Evolutionary conservation across 176 grass and related monocot species (phyloP), one percentile per base, ranked within the genome.

Genomic region (Ensete glaucum): DNA sequence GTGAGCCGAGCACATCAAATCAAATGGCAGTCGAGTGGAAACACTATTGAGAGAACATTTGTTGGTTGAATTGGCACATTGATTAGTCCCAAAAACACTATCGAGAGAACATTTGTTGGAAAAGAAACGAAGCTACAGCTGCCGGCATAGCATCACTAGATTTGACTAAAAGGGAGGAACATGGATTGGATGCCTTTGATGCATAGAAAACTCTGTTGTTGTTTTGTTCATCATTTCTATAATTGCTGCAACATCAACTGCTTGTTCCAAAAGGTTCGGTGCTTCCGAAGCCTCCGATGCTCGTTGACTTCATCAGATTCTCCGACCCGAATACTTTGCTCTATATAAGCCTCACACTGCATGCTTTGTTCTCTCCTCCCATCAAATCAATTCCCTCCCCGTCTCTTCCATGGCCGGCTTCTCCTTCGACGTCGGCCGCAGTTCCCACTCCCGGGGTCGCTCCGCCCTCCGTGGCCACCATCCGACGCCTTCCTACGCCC

Each of bases 341-440:
- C 43, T 26, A 16, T 14, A 21, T 9, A 21, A 66, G 24, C 20
- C 43, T 22, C 9, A n/a, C 1, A 26, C 62, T 9, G 2, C 7
- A 2, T 9, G 15, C 17, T 8, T 53, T 11, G 13, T 53, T 65
- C 9, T 11, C 5, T 29, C 9, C 76, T 13, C n/a, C 50, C 17
- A 8, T 51, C 5, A 9, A 1, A 0, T 23, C n/a, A 3, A 14
- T 52, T 9, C 69, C 70, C 62, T 8, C 80, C 72, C 27, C 59
- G 8, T 8, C 54, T 51, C 29, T 52, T 13, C 76, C 56, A 52
- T 19, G 83, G 83, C 62, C 24, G 89, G 86, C 50, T 83, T 86
- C 78, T 92, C 89, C 75, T 88, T 92, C 85, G 83, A 83, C 57
- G 57, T 69, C 0, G 54, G 84, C 79, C 85, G 49, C 8, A 73